These are phyloP conservation scores for Aurifilum marmelostoma DNA, from an alignment of 2,329 filamentous ascomycete species.

Conservation along the genomic window DNA sequence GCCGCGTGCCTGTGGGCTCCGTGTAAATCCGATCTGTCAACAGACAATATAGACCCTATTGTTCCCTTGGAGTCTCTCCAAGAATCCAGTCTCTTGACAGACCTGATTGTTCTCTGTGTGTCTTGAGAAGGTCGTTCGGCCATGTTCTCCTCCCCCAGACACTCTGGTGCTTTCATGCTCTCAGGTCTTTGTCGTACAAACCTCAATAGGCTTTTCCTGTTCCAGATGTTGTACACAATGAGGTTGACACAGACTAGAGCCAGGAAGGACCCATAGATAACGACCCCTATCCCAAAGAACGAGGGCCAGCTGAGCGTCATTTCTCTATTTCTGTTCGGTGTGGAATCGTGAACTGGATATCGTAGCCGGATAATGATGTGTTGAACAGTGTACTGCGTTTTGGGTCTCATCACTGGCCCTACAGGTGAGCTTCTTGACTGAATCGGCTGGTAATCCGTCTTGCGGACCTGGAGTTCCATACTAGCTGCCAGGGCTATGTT, in stretches of 20 bases:
- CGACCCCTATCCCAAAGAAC: neutral
- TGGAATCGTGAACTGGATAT: neutral
- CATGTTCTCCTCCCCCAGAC: neutral
- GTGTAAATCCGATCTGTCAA: neutral
- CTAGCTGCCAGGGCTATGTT: too few species aligned
- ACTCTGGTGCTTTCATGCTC: too few species aligned
- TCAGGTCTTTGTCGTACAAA: neutral
- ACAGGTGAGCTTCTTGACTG: too few species aligned
- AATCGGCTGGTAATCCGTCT: too few species aligned
- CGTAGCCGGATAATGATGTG: neutral
- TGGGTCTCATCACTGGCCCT: too few species aligned
- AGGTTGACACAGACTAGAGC: slow-evolving; percentile 7
- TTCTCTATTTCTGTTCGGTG: neutral
- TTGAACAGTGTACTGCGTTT: too few species aligned
- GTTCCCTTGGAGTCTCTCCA: slow-evolving; percentile 5
- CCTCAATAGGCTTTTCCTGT: slow-evolving; percentile 4
- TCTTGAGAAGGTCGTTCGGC: neutral
- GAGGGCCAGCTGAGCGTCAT: neutral
- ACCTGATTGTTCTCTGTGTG: neutral
- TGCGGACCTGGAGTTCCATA: too few species aligned
- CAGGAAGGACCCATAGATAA: slow-evolving; percentile 11
- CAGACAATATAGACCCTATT: neutral
- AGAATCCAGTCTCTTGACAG: neutral
- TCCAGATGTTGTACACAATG: slow-evolving; percentile 26
- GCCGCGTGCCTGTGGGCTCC: neutral